A percentile compares a stretch with the other conserved stretches of the same genome.
Evolutionary conservation across 129 eudicot genomes (phyloP).

Genomic region (Glebionis coronaria): DNA sequence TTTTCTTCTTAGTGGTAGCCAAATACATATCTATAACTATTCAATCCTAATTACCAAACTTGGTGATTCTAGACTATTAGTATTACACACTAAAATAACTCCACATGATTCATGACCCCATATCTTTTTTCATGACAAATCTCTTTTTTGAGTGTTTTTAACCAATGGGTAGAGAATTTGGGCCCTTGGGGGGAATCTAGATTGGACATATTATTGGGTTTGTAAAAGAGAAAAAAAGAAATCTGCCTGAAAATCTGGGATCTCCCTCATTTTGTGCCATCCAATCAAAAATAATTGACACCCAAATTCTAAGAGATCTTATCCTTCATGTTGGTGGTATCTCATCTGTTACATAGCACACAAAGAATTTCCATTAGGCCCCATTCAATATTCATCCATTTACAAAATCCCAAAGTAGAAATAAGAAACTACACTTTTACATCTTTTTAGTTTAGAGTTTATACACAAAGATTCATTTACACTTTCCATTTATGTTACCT

Average conservation of each 20-base stretch:
- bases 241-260: slow-evolving; percentile 39
- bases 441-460: not conserved
- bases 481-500: not conserved
- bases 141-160: not conserved
- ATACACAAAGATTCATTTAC: not conserved
- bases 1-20: too few species aligned
- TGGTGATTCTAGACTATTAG: not conserved
- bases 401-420: slow-evolving; percentile 10
- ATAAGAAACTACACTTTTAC: not conserved
- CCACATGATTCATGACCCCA: slow-evolving; percentile 4
- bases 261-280: slow-evolving; percentile 34
- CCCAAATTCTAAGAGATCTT: slow-evolving; percentile 23
- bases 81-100: not conserved
- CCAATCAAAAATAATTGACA: slow-evolving; percentile 30
- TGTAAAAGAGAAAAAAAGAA: slow-evolving; percentile 8
- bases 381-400: slow-evolving; percentile 21
- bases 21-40: not conserved
- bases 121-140: too few species aligned
- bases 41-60: not conserved
- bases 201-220: slow-evolving; percentile 2
- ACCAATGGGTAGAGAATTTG: slow-evolving; percentile 17
- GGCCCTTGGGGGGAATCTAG: slow-evolving; percentile 23
- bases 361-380: slow-evolving; percentile 4
- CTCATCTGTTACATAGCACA: slow-evolving; percentile 29
- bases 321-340: slow-evolving; percentile 33